A percentile compares a stretch with the other conserved stretches of the same genome.
These are phyloP conservation scores for Pestalotiopsis sp. DNA, from an alignment of 2,329 filamentous ascomycete species.

Conservation along the genomic window DNA sequence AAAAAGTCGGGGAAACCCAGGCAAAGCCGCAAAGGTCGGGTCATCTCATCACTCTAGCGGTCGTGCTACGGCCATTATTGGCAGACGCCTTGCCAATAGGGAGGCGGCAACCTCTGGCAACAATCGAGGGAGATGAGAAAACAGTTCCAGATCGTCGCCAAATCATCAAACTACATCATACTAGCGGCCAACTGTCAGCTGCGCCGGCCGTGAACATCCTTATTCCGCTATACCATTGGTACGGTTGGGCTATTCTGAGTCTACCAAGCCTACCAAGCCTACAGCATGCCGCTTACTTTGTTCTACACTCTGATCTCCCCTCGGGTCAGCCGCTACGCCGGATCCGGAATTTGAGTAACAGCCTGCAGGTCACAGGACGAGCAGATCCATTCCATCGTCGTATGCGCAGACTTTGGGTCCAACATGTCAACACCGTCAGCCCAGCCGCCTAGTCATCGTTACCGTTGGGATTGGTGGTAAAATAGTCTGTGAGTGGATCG, in stretches of 20 bases:
- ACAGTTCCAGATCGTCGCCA: background rate
- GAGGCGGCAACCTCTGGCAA: background rate
- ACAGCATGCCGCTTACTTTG: background rate
- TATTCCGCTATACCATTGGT: background rate
- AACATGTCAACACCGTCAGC: background rate
- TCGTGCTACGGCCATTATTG: background rate
- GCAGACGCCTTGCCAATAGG: background rate
- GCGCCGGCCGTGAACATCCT: background rate
- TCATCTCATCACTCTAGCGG: background rate
- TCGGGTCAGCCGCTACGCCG: background rate
- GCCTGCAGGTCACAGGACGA: background rate
- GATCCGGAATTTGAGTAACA: background rate
- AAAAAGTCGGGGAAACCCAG: background rate
- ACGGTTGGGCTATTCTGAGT: background rate
- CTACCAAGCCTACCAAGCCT: background rate
- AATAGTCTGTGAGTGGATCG: background rate
- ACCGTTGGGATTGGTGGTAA: slow-evolving; percentile 6
- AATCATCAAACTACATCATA: background rate
- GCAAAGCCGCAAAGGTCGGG: background rate
- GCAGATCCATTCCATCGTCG: slow-evolving; percentile 1
- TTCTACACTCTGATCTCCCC: background rate
- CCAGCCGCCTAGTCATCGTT: background rate
- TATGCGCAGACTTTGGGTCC: background rate
- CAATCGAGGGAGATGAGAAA: background rate
- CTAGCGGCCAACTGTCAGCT: background rate